phyloP scores from a whole-genome alignment of 1,284 basidiomycete species.

The Leucocoprinus gongylophorus region DNA sequence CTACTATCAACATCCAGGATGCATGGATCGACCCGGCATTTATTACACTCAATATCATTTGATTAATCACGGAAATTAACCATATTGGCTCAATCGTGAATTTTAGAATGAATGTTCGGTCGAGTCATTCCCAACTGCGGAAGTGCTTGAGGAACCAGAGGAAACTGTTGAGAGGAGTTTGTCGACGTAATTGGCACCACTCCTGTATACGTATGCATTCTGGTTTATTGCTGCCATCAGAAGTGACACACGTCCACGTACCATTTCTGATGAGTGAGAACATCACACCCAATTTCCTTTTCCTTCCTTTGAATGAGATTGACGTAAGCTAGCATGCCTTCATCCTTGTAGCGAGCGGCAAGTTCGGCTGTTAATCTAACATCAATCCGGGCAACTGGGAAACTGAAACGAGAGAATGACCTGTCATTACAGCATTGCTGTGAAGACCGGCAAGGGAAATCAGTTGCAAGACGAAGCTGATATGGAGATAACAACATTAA shows the following conservation, averaged over 20 bases:
- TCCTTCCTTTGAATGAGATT: constrained; percentile 82
- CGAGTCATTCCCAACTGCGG: constrained; percentile 73
- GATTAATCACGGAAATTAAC: background rate
- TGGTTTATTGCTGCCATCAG: background rate
- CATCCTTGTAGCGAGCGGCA: constrained; percentile 67
- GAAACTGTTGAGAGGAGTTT: constrained; percentile 70
- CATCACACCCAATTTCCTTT: constrained; percentile 87
- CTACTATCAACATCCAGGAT: too few relatives aligned
- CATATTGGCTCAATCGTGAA: background rate
- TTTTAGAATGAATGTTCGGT: constrained; percentile 74
- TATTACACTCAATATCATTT: background rate
- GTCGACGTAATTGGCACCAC: constrained; percentile 84
- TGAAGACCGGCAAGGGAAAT: constrained; percentile 87
- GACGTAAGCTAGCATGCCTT: constrained; percentile 87
- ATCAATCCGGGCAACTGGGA: background rate
- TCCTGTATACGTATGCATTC: constrained; percentile 40
- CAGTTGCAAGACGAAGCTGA: constrained; percentile 75
- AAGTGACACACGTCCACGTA: constrained; percentile 24
- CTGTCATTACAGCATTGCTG: constrained; percentile 74
- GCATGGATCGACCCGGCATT: background rate
- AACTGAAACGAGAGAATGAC: constrained; percentile 31
- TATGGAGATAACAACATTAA: constrained; percentile 3
- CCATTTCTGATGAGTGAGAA: constrained; percentile 91
- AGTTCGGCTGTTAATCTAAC: constrained; percentile 54
- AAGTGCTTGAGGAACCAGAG: constrained; percentile 78